phyloP scores from a whole-genome alignment of 805 yeast species.

The Nakazawaea ambrosiae region DNA sequence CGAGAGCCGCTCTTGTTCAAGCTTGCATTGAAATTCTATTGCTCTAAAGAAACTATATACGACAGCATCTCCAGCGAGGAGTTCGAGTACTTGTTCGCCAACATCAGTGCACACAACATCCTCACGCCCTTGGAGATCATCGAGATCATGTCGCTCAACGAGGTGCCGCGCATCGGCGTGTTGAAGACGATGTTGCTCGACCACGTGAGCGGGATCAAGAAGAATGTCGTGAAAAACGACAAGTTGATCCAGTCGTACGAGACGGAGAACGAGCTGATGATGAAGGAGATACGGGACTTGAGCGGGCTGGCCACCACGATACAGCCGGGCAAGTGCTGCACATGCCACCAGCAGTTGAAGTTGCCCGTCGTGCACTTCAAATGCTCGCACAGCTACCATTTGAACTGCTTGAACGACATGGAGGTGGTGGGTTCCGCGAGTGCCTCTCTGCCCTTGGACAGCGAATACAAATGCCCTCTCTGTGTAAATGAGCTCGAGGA shows the following conservation, averaged over 20 bases:
- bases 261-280: slow-evolving; percentile 52
- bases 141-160: slow-evolving; percentile 56
- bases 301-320: slow-evolving; percentile 40
- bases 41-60: slow-evolving; percentile 47
- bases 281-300: slow-evolving; percentile 45
- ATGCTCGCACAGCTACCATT: slow-evolving; percentile 84
- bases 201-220: slow-evolving; percentile 49
- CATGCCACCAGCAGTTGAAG: slow-evolving; percentile 61
- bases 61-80: slow-evolving; percentile 45
- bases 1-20: slow-evolving; percentile 59
- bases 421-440: slow-evolving; percentile 27
- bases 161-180: slow-evolving; percentile 63
- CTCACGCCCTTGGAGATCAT: slow-evolving; percentile 74
- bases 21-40: slow-evolving; percentile 55
- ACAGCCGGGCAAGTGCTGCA: slow-evolving; percentile 57
- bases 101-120: slow-evolving; percentile 42
- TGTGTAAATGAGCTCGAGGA: slow-evolving; percentile 72
- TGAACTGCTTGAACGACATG: slow-evolving; percentile 56
- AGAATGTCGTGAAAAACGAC: slow-evolving; percentile 62
- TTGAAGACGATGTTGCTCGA: slow-evolving; percentile 63
- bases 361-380: slow-evolving; percentile 78
- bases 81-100: slow-evolving; percentile 41
- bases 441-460: slow-evolving; percentile 13
- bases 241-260: slow-evolving; percentile 63
- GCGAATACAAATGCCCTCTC: slow-evolving; percentile 53